Conservation (phyloP, 192 early-diverging fungal genomes). For the Chytriomyces confervae region DNA sequence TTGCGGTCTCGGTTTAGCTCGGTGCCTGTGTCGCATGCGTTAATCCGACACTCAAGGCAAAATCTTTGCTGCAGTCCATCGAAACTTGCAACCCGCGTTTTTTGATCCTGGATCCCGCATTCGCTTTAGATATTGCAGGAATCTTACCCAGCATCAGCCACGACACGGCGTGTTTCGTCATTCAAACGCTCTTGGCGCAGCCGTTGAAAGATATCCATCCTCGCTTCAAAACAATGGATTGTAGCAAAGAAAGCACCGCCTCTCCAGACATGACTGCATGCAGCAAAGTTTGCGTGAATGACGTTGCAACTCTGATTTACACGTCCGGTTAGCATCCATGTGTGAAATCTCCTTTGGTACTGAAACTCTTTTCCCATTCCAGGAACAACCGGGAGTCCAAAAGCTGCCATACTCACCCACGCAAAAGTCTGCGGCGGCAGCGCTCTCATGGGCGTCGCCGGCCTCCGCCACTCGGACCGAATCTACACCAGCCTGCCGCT, state of each 20-base stretch:
- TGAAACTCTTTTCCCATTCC: not conserved
- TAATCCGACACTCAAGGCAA: constrained; percentile 60
- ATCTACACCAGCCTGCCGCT: constrained; percentile 67
- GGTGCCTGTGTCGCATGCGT: constrained; percentile 60
- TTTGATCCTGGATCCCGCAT: not conserved
- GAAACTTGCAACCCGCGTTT: constrained; percentile 1
- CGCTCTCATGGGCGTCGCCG: constrained; percentile 38
- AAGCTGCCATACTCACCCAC: constrained; percentile 61
- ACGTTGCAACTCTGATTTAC: constrained; percentile 49
- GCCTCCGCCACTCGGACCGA: constrained; percentile 42
- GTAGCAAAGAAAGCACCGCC: not conserved
- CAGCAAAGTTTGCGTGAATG: constrained; percentile 15
- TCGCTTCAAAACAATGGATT: constrained; percentile 1
- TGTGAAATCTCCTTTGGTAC: not conserved
- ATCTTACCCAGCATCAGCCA: too few species aligned
- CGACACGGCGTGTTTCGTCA: not conserved
- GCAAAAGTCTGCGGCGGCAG: constrained; percentile 39
- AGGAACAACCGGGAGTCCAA: constrained; percentile 63
- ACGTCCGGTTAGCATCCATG: constrained; percentile 56
- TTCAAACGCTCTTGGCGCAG: not conserved
- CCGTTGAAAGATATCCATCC: not conserved
- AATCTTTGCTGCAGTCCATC: constrained; percentile 30
- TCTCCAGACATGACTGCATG: not conserved
- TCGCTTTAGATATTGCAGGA: too few species aligned
- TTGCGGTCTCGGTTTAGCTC: constrained; percentile 8